These are phyloP conservation scores for Carex arenaria DNA, from an alignment of 202 grass and related monocot genomes.

Conservation along the genomic window DNA sequence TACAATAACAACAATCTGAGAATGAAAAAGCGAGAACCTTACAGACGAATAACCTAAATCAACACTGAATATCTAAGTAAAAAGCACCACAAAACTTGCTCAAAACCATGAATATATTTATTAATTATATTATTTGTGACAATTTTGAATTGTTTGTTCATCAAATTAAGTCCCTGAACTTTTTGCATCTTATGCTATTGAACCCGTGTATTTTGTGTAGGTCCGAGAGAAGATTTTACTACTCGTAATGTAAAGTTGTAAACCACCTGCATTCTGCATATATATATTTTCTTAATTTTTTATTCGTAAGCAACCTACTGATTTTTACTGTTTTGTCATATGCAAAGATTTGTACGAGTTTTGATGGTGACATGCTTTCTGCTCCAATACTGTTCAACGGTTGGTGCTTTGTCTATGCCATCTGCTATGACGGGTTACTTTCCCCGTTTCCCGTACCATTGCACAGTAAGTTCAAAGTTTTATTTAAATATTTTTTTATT, in stretches of 20 bases:
- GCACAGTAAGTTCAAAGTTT: neutral
- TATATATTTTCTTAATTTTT: neutral
- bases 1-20: no score
- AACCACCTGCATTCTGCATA: neutral
- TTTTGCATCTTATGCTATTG: neutral
- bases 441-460: neutral
- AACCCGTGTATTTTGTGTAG: neutral
- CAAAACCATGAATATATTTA: no score
- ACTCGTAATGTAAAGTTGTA: neutral
- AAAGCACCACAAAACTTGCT: no score
- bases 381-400: neutral
- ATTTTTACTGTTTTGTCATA: neutral
- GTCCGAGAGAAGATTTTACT: neutral
- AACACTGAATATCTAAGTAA: no score
- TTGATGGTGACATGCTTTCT: neutral
- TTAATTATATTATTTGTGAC: no score
- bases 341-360: neutral
- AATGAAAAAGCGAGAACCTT: no score
- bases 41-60: no score
- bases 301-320: neutral
- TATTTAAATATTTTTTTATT: no score
- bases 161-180: no score
- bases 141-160: no score
- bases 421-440: neutral
- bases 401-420: neutral